Evolutionary conservation across 2,329 filamentous ascomycete species (phyloP).

Genomic region (Beauveria australis): DNA sequence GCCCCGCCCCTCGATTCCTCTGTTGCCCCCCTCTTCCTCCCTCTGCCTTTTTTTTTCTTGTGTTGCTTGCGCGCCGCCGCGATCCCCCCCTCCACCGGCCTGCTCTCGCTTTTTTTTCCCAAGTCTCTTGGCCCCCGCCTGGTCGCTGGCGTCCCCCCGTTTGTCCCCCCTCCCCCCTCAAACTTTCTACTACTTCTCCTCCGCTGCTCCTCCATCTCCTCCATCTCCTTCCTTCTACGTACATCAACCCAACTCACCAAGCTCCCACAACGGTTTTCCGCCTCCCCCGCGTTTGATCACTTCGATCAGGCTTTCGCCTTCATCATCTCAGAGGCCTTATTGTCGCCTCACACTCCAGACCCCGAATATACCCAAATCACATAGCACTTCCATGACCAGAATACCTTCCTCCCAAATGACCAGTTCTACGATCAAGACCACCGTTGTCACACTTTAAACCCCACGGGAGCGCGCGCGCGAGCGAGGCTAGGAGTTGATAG

Average conservation of each 20-base stretch:
- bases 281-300: not conserved
- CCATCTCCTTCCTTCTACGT: not conserved
- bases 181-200: constrained; percentile 10
- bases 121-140: constrained; percentile 6
- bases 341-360: not conserved
- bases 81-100: not conserved
- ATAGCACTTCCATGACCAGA: constrained; percentile 30
- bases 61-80: not conserved
- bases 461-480: constrained; percentile 56
- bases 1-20: not conserved
- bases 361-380: constrained; percentile 9
- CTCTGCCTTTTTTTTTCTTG: not conserved
- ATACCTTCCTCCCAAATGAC: constrained; percentile 44
- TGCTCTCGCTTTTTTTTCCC: constrained; percentile 6
- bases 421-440: constrained; percentile 39
- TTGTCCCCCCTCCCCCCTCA: constrained; percentile 3
- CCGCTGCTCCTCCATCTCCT: constrained; percentile 4
- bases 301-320: not conserved
- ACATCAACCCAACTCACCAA: constrained; percentile 4
- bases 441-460: constrained; percentile 62
- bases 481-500: constrained; percentile 32
- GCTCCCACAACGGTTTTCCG: not conserved
- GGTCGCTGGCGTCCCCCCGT: not conserved
- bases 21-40: constrained; percentile 5
- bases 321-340: not conserved